Base-by-base conservation (phyloP, 371 early-diverging fungal species). In the Phascolomyces articulosus region DNA sequence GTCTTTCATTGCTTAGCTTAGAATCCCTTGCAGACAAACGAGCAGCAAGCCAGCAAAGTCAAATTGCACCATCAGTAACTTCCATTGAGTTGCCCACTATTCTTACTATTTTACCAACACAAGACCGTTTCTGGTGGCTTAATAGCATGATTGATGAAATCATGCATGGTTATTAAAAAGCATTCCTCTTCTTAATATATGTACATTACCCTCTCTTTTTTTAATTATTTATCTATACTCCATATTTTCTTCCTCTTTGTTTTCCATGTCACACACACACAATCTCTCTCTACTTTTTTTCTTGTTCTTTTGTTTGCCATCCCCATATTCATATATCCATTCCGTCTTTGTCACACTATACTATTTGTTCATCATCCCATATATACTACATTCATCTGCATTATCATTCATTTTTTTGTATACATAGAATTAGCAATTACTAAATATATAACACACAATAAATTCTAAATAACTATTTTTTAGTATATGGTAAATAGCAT, bases 51-150 rank as follows among this genome's bases (percentile, higher is more conserved):
- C 51, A 24, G 7, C 47, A 16, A 47, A 20, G 16, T 11, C 34
- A 34, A 47, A 47, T 6, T 47, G 6, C 24, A 13, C 23, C 51
- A 18, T 24, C 51, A 40, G n/a, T 23, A 57, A 44, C 55, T 21
- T 31, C 34, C 41, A 23, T 65, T 13, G 67, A 66, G 18, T 49
- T 66, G 20, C 67, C 67, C 2, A 48, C 57, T 27, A 58, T 62
- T 26, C 34, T 61, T 40, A 63, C 59, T 23, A 55, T 68, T 49
- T 27, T 68, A 16, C 60, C 68, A 2, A 64, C 68, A 3, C 54
- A 27, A n/a, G 64, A 68, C 40, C 58, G 68, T 15, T 68, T 68
- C 40, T 68, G 68, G 68, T 68, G 68, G 68, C 64, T 68, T 24
- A 60, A 64, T 40, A 48, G 44, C 20, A 57, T 63, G 20, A 64